These are phyloP conservation scores for Podosphaera fusca DNA, from an alignment of 2,329 filamentous ascomycete genomes.

Conservation along the genomic window DNA sequence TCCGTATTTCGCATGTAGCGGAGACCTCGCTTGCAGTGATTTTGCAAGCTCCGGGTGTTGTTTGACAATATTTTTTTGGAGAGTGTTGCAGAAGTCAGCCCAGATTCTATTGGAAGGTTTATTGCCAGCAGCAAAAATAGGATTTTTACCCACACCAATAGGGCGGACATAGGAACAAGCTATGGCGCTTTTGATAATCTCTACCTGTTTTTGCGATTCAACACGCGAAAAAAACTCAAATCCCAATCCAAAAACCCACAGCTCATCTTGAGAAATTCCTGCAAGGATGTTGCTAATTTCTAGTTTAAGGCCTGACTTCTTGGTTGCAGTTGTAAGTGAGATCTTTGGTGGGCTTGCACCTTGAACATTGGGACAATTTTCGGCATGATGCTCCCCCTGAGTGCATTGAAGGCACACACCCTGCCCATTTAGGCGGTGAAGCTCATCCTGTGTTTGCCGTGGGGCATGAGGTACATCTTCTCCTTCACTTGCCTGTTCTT, in stretches of 20 bases:
- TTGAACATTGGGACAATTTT: background rate
- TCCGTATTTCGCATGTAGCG: background rate
- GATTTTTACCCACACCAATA: no score
- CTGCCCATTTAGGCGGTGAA: background rate
- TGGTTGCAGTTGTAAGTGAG: no score
- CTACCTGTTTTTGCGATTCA: no score
- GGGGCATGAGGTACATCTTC: background rate
- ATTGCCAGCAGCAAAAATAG: no score
- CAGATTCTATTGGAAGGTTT: background rate
- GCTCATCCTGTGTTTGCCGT: background rate
- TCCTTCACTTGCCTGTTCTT: background rate
- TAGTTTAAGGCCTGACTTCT: no score
- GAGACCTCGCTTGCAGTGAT: background rate
- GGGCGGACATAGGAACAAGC: no score
- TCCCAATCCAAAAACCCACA: no score
- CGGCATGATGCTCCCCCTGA: background rate
- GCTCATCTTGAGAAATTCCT: no score
- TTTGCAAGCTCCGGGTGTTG: background rate
- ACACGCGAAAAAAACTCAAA: no score
- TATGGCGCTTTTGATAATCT: no score
- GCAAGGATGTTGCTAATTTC: no score
- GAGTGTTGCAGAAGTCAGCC: background rate
- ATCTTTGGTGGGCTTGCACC: background rate
- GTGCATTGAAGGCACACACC: background rate
- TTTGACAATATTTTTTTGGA: background rate